Evolutionary conservation across 805 yeast species (phyloP).

Genomic region (Metschnikowia reukaufii): DNA sequence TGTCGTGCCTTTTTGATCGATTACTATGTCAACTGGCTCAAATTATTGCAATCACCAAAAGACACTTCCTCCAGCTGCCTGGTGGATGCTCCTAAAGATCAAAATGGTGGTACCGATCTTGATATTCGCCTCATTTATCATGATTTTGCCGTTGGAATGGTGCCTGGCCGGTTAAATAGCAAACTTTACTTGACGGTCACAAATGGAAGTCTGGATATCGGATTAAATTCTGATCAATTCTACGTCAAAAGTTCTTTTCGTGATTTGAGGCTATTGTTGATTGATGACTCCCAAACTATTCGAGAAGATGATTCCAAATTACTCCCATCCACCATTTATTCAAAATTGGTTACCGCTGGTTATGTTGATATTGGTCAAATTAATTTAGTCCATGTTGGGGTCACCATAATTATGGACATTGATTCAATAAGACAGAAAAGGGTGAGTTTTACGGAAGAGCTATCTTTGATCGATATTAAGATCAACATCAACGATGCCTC

Average conservation of each 20-base stretch:
- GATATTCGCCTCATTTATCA: conserved; percentile 39
- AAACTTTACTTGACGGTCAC: conserved; percentile 52
- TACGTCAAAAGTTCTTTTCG: conserved; percentile 48
- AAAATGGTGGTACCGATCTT: not conserved
- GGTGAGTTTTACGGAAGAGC: conserved; percentile 3
- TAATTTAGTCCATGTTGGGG: conserved; percentile 38
- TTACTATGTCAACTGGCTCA: conserved; percentile 63
- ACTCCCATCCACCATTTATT: not conserved
- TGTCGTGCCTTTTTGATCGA: conserved; percentile 51
- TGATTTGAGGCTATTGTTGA: conserved; percentile 50
- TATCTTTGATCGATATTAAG: conserved; percentile 43
- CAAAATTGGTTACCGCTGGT: conserved; percentile 44
- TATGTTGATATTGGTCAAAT: conserved; percentile 52
- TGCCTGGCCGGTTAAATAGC: conserved; percentile 60
- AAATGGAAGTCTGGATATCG: conserved; percentile 54
- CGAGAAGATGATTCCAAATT: not conserved
- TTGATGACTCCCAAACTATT: conserved; percentile 52
- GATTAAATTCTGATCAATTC: conserved; percentile 31
- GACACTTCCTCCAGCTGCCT: conserved; percentile 6
- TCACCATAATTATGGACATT: conserved; percentile 27
- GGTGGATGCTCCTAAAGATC: not conserved
- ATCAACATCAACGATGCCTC: conserved; percentile 48
- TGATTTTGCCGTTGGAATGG: conserved; percentile 61
- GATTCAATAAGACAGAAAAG: not conserved
- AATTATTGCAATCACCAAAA: conserved; percentile 2